A percentile compares a stretch with the other conserved stretches of the same genome.
Evolutionary conservation across 208 protist species (phyloP).

Genomic region (Herpetomonas tarakana): DNA sequence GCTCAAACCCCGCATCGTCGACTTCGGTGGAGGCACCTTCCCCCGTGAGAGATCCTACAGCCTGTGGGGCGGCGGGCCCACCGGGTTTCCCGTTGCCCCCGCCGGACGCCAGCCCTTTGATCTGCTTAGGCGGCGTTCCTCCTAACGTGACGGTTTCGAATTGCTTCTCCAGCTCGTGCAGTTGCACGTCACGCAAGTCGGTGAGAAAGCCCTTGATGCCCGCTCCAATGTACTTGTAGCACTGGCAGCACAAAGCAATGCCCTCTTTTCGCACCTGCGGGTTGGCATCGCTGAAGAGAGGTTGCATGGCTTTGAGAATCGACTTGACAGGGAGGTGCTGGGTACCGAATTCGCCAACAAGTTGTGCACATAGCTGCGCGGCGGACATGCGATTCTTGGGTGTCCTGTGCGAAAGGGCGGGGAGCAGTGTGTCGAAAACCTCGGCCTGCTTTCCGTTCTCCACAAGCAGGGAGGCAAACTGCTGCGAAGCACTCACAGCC

Average conservation of each 20-base stretch:
- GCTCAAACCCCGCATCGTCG: slow-evolving; percentile 49
- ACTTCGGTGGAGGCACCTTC: slow-evolving; percentile 16
- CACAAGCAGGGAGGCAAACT: slow-evolving; percentile 48
- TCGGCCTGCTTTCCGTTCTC: slow-evolving; percentile 32
- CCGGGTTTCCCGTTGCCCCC: background rate
- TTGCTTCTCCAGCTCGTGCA: slow-evolving; percentile 79
- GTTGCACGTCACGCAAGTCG: slow-evolving; percentile 80
- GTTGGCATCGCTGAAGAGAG: slow-evolving; percentile 81
- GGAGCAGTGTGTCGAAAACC: slow-evolving; percentile 51
- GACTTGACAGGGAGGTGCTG: slow-evolving; percentile 54
- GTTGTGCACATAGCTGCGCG: slow-evolving; percentile 39
- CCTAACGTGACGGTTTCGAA: slow-evolving; percentile 47
- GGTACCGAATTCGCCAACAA: slow-evolving; percentile 71
- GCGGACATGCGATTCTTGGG: slow-evolving; percentile 61
- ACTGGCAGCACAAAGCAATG: slow-evolving; percentile 65
- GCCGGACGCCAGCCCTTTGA: slow-evolving; percentile 12
- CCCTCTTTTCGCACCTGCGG: slow-evolving; percentile 78
- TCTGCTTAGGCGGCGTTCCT: slow-evolving; percentile 18
- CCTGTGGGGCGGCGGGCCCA: background rate
- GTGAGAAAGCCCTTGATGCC: slow-evolving; percentile 68
- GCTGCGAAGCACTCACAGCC: slow-evolving; percentile 37
- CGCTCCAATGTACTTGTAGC: slow-evolving; percentile 78
- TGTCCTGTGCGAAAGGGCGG: slow-evolving; percentile 49
- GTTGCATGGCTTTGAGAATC: slow-evolving; percentile 74
- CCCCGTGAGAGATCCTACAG: slow-evolving; percentile 20